phyloP scores from a whole-genome alignment of 73 alveolate genomes.

The Durusdinium trenchii region DNA sequence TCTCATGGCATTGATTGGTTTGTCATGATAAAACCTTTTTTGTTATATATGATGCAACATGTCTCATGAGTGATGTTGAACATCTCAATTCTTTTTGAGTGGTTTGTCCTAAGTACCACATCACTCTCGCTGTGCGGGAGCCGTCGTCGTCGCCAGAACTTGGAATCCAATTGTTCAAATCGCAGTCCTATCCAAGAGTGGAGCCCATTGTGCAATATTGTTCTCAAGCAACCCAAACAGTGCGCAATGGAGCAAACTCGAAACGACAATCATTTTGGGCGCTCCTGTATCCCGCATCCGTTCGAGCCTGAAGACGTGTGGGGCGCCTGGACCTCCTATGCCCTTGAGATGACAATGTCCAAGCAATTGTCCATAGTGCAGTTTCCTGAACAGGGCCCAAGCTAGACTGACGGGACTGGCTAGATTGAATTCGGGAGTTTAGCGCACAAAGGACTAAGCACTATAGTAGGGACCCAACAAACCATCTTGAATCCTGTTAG shows the following conservation, averaged over 20 bases:
- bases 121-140: background rate
- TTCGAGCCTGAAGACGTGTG: background rate
- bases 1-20: background rate
- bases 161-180: background rate
- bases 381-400: background rate
- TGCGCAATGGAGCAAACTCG: no score
- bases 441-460: no score
- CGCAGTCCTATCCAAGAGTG: background rate
- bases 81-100: background rate
- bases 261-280: no score
- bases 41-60: background rate
- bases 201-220: background rate
- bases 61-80: background rate
- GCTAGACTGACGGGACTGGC: background rate
- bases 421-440: background rate
- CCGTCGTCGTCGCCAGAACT: background rate
- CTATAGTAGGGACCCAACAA: no score
- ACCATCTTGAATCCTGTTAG: no score
- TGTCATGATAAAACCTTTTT: no score
- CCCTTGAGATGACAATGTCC: background rate
- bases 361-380: background rate
- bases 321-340: conserved; percentile 16
- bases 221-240: background rate
- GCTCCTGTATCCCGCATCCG: conserved; percentile 14
- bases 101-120: conserved; percentile 15